Conservation (phyloP, 164 flowering plant species). For the Vitis amurensis region DNA sequence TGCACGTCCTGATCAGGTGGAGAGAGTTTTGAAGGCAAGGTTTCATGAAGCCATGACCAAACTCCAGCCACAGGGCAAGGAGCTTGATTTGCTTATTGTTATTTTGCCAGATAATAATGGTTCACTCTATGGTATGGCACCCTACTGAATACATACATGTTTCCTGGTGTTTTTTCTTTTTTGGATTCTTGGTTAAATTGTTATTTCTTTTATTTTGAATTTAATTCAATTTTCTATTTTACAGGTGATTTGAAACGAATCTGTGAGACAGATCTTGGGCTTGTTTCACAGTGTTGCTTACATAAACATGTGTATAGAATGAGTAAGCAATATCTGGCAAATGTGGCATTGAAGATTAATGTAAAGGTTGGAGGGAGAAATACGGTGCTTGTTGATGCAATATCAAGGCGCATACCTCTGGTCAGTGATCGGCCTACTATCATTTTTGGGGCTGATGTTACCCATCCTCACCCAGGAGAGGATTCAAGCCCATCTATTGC, state of each 20-base stretch:
- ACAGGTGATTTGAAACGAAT: constrained; percentile 83
- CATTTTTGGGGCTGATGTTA: constrained; percentile 98
- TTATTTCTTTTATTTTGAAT: background rate
- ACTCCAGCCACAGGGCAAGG: constrained; percentile 56
- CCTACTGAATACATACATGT: background rate
- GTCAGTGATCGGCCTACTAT: constrained; percentile 90
- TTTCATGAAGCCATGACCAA: constrained; percentile 70
- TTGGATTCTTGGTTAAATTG: background rate
- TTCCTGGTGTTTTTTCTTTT: background rate
- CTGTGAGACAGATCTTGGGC: constrained; percentile 94
- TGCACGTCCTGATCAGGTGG: constrained; percentile 82
- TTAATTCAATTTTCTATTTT: background rate
- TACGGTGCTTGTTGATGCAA: constrained; percentile 88
- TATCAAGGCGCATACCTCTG: constrained; percentile 80
- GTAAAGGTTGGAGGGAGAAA: constrained; percentile 97
- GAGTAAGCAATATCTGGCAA: constrained; percentile 84
- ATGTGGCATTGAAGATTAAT: constrained; percentile 88
- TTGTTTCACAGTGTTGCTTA: constrained; percentile 90
- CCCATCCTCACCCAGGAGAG: constrained; percentile 99
- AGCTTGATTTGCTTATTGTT: constrained; percentile 73
- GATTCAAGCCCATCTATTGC: constrained; percentile 98
- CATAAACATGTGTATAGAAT: constrained; percentile 73
- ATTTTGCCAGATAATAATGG: constrained; percentile 88
- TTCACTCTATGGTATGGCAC: constrained; percentile 71
- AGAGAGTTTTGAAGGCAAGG: constrained; percentile 59